Evolutionary conservation across 768 basidiomycete species (phyloP).

Genomic region (Cyclocybe aegerita): DNA sequence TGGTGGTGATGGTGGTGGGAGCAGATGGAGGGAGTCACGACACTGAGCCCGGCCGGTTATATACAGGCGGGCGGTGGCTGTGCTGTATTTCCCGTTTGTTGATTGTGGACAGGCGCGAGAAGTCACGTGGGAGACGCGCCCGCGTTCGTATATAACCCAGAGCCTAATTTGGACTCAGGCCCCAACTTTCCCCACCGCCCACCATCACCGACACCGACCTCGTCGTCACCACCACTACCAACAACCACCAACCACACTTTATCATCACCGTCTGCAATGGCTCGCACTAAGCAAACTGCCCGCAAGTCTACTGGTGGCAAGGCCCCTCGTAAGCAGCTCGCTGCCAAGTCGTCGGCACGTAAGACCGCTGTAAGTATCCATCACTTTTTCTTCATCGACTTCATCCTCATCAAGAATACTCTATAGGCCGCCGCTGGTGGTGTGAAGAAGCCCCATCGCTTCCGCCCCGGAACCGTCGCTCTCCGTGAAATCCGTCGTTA

Average conservation of each 20-base stretch:
- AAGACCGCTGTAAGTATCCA: slow-evolving; percentile 52
- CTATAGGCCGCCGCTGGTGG: slow-evolving; percentile 65
- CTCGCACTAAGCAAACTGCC: slow-evolving; percentile 85
- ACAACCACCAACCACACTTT: slow-evolving; percentile 15
- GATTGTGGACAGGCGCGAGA: slow-evolving; percentile 28
- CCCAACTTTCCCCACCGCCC: slow-evolving; percentile 8
- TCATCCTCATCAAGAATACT: slow-evolving; percentile 1
- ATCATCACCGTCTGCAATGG: slow-evolving; percentile 52
- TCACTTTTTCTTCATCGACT: background rate
- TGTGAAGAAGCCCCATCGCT: slow-evolving; percentile 92
- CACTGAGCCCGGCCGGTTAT: slow-evolving; percentile 27
- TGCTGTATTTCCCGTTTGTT: slow-evolving; percentile 47
- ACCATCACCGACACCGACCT: slow-evolving; percentile 14
- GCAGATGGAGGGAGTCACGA: slow-evolving; percentile 12
- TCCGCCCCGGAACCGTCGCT: slow-evolving; percentile 82
- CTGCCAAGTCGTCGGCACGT: slow-evolving; percentile 51
- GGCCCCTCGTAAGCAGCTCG: slow-evolving; percentile 75
- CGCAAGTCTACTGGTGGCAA: slow-evolving; percentile 89
- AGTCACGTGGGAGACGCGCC: slow-evolving; percentile 41
- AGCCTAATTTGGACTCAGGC: slow-evolving; percentile 7
- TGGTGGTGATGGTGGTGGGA: slow-evolving; percentile 23
- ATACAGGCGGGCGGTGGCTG: slow-evolving; percentile 46
- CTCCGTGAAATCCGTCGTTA: slow-evolving; percentile 88
- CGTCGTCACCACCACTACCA: slow-evolving; percentile 25
- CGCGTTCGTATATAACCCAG: slow-evolving; percentile 29